Evolutionary conservation across 2,329 filamentous ascomycete species (phyloP).

Genomic region (Verticillium nonalfalfae): DNA sequence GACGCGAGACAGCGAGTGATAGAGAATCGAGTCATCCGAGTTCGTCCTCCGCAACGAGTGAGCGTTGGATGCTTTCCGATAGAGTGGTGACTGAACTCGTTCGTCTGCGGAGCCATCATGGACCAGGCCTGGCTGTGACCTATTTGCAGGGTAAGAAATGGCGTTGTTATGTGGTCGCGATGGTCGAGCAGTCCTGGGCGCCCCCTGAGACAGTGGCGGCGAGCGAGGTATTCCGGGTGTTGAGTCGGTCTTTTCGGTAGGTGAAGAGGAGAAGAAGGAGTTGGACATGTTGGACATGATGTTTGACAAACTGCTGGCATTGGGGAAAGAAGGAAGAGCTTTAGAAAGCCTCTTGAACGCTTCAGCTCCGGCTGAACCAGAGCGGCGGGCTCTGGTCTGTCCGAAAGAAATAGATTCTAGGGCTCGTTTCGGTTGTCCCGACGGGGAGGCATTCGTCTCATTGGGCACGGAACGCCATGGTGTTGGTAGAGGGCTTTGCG

Average conservation of each 20-base stretch:
- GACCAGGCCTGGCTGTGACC: not conserved
- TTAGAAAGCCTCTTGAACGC: slow-evolving; percentile 51
- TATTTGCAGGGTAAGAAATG: not conserved
- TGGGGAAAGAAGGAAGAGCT: slow-evolving; percentile 44
- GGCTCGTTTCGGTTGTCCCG: slow-evolving; percentile 23
- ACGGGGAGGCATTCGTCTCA: slow-evolving; percentile 24
- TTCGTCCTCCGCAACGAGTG: slow-evolving; percentile 49
- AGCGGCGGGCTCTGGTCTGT: slow-evolving; percentile 39
- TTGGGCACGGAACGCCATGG: slow-evolving; percentile 37
- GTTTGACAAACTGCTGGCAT: slow-evolving; percentile 9
- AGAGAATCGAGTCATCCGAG: slow-evolving; percentile 75
- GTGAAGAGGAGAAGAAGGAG: slow-evolving; percentile 8
- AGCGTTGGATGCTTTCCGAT: slow-evolving; percentile 3
- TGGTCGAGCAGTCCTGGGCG: not conserved
- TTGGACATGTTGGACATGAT: slow-evolving; percentile 5
- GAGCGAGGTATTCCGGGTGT: not conserved
- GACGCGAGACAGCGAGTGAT: slow-evolving; percentile 67
- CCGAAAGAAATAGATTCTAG: slow-evolving; percentile 38
- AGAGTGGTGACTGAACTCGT: not conserved
- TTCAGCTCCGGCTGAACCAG: slow-evolving; percentile 50
- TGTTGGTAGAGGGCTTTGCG: slow-evolving; percentile 15
- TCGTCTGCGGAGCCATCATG: not conserved
- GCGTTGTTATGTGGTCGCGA: slow-evolving; percentile 4
- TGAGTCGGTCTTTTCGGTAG: slow-evolving; percentile 3
- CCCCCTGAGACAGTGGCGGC: not conserved